A percentile compares a stretch with the other conserved stretches of the same genome.
Evolutionary conservation across 164 flowering plant species (phyloP).

Genomic region (Berberis vulgaris): DNA sequence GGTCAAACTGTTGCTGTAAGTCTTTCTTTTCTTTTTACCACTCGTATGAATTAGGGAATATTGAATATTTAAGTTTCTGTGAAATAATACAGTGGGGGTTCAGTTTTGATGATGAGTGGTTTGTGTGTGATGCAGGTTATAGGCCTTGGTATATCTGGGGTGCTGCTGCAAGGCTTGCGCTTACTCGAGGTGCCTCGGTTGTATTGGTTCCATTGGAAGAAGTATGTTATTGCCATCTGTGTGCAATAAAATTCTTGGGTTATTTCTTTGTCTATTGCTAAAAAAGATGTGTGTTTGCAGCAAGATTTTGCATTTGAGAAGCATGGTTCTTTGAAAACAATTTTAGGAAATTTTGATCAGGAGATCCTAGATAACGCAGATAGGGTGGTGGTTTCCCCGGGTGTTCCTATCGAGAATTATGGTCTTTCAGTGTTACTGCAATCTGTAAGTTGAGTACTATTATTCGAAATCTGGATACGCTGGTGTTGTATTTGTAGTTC

Average conservation of each 20-base stretch:
- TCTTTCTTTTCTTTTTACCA: not conserved
- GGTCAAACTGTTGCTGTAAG: slow-evolving; percentile 29
- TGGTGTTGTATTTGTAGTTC: too few species aligned
- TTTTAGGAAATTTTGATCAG: slow-evolving; percentile 23
- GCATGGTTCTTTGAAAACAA: slow-evolving; percentile 19
- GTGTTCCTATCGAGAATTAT: slow-evolving; percentile 28
- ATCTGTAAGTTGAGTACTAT: slow-evolving; percentile 18
- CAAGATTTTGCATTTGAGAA: slow-evolving; percentile 20
- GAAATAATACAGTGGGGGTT: too few species aligned
- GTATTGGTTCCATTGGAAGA: slow-evolving; percentile 28
- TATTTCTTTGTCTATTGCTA: not conserved
- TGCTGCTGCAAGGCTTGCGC: slow-evolving; percentile 38
- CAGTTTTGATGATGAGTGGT: not conserved
- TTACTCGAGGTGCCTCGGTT: slow-evolving; percentile 39
- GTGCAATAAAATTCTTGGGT: not conserved
- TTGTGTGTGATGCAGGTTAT: slow-evolving; percentile 20
- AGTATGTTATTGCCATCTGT: not conserved
- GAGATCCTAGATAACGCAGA: slow-evolving; percentile 27
- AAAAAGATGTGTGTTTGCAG: slow-evolving; percentile 12
- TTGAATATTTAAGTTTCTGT: too few species aligned
- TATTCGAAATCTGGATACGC: too few species aligned
- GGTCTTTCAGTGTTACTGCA: slow-evolving; percentile 26
- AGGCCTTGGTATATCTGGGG: slow-evolving; percentile 36
- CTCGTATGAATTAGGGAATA: not conserved
- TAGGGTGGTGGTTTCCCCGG: slow-evolving; percentile 40